phyloP scores from a whole-genome alignment of 257 asterid species.

The Primulina huaijiensis region DNA sequence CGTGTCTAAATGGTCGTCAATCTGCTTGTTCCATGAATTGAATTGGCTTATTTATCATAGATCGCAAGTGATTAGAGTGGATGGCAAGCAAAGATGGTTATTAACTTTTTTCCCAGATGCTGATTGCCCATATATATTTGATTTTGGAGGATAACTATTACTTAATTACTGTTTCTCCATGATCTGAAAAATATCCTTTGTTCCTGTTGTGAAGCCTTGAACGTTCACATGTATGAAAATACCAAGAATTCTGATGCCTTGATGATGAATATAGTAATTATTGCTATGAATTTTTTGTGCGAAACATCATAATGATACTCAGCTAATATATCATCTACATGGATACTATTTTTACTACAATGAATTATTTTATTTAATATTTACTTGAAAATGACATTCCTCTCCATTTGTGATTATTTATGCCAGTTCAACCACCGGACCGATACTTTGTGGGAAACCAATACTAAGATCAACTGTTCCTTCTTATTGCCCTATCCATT shows the following conservation, averaged over 20 bases:
- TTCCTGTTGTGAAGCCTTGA: background rate
- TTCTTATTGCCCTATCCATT: constrained; percentile 69
- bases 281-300: background rate
- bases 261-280: background rate
- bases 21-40: background rate
- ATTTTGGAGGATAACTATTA: background rate
- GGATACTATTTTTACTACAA: background rate
- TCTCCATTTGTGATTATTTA: constrained; percentile 16
- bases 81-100: background rate
- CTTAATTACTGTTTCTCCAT: background rate
- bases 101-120: background rate
- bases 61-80: background rate
- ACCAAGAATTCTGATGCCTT: background rate
- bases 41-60: background rate
- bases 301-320: background rate
- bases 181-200: background rate
- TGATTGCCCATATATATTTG: background rate
- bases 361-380: background rate
- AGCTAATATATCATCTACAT: background rate
- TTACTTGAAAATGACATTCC: background rate
- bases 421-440: constrained; percentile 79
- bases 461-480: constrained; percentile 76
- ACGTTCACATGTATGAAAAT: too few species aligned
- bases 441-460: constrained; percentile 86
- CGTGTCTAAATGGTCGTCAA: background rate